phyloP scores from a whole-genome alignment of 108 stramenopile genomes.

The Nitzschia sp. region DNA sequence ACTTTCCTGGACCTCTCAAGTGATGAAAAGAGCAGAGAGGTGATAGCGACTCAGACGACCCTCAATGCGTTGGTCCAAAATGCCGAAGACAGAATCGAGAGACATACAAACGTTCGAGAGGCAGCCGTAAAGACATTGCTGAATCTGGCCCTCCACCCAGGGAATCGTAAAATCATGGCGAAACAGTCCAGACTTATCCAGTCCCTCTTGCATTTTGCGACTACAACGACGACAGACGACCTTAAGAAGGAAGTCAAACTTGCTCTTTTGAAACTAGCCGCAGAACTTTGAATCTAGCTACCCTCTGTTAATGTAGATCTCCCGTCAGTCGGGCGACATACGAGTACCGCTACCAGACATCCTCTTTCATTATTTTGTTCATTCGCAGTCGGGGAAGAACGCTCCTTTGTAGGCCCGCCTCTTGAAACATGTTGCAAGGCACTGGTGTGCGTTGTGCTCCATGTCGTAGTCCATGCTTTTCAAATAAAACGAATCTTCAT shows the following conservation, averaged over 20 bases:
- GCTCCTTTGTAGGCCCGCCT: conserved; percentile 75
- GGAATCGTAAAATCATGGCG: conserved; percentile 30
- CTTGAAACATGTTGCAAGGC: conserved; percentile 87
- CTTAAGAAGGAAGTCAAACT: conserved; percentile 42
- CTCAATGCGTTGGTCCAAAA: conserved; percentile 30
- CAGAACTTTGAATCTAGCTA: conserved; percentile 26
- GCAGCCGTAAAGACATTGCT: conserved; percentile 23
- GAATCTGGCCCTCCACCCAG: conserved; percentile 22
- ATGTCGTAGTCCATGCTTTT: conserved; percentile 72
- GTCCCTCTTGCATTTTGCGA: conserved; percentile 39
- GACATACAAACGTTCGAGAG: conserved; percentile 12
- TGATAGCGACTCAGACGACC: conserved; percentile 7
- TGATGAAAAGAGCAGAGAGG: conserved; percentile 22
- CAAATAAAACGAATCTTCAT: background rate
- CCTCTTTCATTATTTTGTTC: too few relatives aligned
- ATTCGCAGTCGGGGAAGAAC: conserved; percentile 83
- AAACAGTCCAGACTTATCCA: conserved; percentile 29
- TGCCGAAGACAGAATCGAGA: background rate
- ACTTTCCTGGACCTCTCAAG: conserved; percentile 29
- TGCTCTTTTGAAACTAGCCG: conserved; percentile 43
- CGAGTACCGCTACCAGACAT: too few relatives aligned
- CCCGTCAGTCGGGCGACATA: background rate
- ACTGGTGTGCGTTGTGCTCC: conserved; percentile 74
- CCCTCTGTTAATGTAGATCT: background rate
- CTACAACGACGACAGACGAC: conserved; percentile 8